Evolutionary conservation across 441 rosid species (phyloP), one percentile per base, ranked within the genome.

Genomic region (Erodium moschatum): DNA sequence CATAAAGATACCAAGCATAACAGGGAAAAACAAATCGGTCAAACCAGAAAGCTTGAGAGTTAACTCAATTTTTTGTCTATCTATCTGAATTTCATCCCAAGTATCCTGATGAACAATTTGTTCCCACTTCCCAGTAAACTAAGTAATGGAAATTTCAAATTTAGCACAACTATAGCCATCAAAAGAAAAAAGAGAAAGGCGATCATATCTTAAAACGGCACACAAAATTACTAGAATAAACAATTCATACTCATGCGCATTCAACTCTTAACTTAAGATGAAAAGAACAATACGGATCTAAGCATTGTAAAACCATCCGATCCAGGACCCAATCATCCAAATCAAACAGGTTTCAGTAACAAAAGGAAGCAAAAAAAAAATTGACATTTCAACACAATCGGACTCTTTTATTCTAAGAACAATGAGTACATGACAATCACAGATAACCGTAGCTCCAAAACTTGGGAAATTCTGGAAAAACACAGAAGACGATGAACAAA

Each of bases 251-350:
- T 0, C 7, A 50, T n/a, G 42, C 0, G 13, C 18, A 50, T 50
- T 15, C 18, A 13, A 50, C 16, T 50, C 56, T 4, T 50, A 50
- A 3, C 58, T 13, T 0, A 50, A 4, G 7, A 5, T 3, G 19
- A 50, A 50, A 50, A 50, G 9, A 15, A 50, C 15, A 15, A 15
- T 16, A n/a, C 20, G 7, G 19, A 50, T 50, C 58, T 50, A 50
- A 50, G 56, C 56, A 50, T 13, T n/a, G 6, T 29, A 66, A 10
- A 66, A 11, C 64, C 27, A 66, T 19, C 50, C 60, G 56, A 72
- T 67, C 74, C 54, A 24, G 73, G 68, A 76, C 50, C 69, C 35
- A 65, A 67, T 13, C 66, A 9, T 8, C 56, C 6, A 70, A 66
- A 27, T 63, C 29, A 12, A 70, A 15, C 10, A 66, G 19, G 31